phyloP scores from a whole-genome alignment of 1,284 basidiomycete genomes.

The Fomes fomentarius region DNA sequence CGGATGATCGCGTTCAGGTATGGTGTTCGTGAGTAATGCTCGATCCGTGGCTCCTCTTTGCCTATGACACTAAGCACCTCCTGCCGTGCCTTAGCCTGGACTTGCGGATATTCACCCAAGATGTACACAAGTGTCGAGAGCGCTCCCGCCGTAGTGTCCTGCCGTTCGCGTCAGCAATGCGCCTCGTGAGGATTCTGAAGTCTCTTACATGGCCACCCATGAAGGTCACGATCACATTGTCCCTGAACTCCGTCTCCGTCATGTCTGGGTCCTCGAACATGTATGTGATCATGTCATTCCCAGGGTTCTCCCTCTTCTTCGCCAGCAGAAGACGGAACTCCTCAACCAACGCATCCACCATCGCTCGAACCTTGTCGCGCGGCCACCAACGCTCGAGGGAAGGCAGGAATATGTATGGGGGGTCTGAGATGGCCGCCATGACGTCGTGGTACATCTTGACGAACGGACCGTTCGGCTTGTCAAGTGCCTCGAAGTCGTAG shows the following conservation, averaged over 20 bases:
- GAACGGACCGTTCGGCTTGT: constrained; percentile 33
- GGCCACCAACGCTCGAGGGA: constrained; percentile 34
- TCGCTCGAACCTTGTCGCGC: constrained; percentile 24
- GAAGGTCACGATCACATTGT: constrained; percentile 38
- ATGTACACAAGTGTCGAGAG: constrained; percentile 36
- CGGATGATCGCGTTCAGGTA: constrained; percentile 37
- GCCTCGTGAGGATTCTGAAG: neutral
- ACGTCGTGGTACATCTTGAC: constrained; percentile 36
- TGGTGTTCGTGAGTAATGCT: constrained; percentile 28
- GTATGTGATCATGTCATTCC: constrained; percentile 36
- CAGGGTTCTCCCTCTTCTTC: constrained; percentile 32
- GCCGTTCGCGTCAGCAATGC: neutral
- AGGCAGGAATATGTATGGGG: constrained; percentile 35
- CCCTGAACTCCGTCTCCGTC: constrained; percentile 32
- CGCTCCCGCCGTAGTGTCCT: constrained; percentile 39
- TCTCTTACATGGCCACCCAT: constrained; percentile 36
- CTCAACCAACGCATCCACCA: constrained; percentile 31
- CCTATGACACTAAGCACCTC: constrained; percentile 29
- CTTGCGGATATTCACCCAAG: constrained; percentile 33
- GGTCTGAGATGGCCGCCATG: constrained; percentile 36
- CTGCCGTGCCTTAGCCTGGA: constrained; percentile 31
- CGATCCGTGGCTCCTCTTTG: constrained; percentile 30
- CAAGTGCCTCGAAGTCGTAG: constrained; percentile 39
- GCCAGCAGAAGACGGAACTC: constrained; percentile 28
- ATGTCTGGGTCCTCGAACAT: constrained; percentile 36